Conservation (phyloP, 129 eudicot genomes). For the Helichrysum umbraculigerum region DNA sequence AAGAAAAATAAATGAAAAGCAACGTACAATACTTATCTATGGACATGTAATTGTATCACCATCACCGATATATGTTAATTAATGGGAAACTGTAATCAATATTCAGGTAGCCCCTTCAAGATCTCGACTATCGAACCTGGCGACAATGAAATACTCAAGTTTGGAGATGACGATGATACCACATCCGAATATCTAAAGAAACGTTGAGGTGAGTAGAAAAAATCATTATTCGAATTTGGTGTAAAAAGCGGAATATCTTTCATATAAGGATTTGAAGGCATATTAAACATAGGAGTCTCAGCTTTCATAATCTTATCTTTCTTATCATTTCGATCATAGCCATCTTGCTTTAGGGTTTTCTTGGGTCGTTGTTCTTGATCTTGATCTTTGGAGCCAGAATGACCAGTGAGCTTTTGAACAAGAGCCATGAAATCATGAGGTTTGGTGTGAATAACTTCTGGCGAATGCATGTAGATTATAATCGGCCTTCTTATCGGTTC, state of each 20-base stretch:
- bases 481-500: conserved; percentile 46
- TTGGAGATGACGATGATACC: conserved; percentile 39
- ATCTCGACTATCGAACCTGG: conserved; percentile 36
- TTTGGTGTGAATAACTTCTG: conserved; percentile 60
- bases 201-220: conserved; percentile 39
- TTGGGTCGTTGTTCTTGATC: conserved; percentile 21
- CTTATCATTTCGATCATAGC: background rate
- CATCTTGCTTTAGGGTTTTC: conserved; percentile 22
- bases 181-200: conserved; percentile 31
- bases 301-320: conserved; percentile 13
- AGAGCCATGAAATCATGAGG: conserved; percentile 76
- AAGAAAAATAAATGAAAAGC: background rate
- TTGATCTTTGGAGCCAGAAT: conserved; percentile 20
- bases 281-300: conserved; percentile 31
- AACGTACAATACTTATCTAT: background rate
- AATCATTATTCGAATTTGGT: conserved; percentile 39
- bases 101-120: conserved; percentile 43
- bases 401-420: conserved; percentile 80
- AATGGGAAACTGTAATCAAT: conserved; percentile 19
- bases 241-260: conserved; percentile 59
- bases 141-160: conserved; percentile 28
- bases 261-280: conserved; percentile 24
- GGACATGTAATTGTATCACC: no score
- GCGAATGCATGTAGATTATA: conserved; percentile 66
- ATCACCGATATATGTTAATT: no score